Conservation (phyloP, 352 stramenopile genomes). For the Phytophthora hybrid region DNA sequence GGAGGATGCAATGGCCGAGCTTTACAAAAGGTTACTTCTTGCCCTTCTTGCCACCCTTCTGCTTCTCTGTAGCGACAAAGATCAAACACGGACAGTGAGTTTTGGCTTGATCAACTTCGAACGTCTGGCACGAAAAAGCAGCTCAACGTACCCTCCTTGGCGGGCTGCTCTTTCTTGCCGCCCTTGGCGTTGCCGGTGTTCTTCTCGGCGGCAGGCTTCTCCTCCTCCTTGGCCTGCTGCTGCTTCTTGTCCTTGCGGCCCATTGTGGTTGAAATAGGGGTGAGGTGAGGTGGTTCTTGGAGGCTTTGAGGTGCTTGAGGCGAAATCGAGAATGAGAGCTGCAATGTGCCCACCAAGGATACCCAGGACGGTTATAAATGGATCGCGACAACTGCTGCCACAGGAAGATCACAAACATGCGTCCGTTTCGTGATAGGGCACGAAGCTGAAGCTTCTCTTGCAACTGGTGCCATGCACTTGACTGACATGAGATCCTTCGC, state of each 20-base stretch:
- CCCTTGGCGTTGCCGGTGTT: constrained; percentile 28
- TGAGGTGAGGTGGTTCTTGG: constrained; percentile 6
- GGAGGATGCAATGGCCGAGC: background rate
- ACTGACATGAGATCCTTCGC: background rate
- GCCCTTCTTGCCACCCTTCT: constrained; percentile 36
- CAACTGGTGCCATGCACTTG: background rate
- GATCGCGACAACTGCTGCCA: background rate
- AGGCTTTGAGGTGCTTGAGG: constrained; percentile 18
- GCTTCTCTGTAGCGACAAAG: background rate
- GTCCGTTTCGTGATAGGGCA: background rate
- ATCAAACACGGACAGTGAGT: background rate
- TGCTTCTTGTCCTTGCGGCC: constrained; percentile 44
- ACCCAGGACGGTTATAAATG: background rate
- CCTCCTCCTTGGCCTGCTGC: constrained; percentile 21
- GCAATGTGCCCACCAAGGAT: background rate
- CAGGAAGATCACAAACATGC: background rate
- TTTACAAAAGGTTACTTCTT: constrained; percentile 32
- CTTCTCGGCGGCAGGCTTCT: constrained; percentile 30
- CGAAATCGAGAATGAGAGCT: constrained; percentile 16
- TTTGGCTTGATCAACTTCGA: background rate
- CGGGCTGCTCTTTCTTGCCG: constrained; percentile 28
- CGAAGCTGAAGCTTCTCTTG: background rate
- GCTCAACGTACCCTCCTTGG: constrained; percentile 19
- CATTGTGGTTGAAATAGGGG: constrained; percentile 20
- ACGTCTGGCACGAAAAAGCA: background rate